Evolutionary conservation across 306 rosid genomes (phyloP).

Genomic region (Quercus robur): DNA sequence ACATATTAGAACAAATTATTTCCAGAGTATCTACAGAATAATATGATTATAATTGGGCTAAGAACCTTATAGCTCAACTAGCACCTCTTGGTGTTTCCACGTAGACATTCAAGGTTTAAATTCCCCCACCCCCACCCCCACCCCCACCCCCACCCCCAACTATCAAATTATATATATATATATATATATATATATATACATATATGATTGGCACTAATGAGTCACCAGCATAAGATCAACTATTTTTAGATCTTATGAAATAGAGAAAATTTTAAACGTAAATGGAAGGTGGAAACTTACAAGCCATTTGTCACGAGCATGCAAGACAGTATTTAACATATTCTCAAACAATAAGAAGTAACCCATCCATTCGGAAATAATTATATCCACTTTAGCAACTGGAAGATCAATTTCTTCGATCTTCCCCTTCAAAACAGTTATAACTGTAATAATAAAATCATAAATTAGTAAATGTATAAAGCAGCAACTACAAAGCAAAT

Average conservation of each 20-base stretch:
- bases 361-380: constrained; percentile 99
- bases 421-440: constrained; percentile 95
- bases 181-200: no score
- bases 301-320: constrained; percentile 99
- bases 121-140: no score
- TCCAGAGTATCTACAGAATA: neutral
- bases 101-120: no score
- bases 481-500: neutral
- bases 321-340: constrained; percentile 88
- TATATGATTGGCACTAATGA: neutral
- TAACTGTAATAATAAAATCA: constrained; percentile 44
- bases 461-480: constrained; percentile 16
- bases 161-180: no score
- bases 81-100: no score
- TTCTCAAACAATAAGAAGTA: constrained; percentile 95
- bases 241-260: neutral
- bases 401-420: constrained; percentile 96
- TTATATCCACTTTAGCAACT: constrained; percentile 83
- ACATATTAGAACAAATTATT: neutral
- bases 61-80: no score
- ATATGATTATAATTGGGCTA: neutral
- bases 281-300: constrained; percentile 42
- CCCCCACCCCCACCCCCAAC: no score
- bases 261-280: neutral
- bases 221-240: neutral